These are phyloP conservation scores for Myxozyma vanderwaltii DNA, from an alignment of 805 yeast genomes.

Conservation along the genomic window DNA sequence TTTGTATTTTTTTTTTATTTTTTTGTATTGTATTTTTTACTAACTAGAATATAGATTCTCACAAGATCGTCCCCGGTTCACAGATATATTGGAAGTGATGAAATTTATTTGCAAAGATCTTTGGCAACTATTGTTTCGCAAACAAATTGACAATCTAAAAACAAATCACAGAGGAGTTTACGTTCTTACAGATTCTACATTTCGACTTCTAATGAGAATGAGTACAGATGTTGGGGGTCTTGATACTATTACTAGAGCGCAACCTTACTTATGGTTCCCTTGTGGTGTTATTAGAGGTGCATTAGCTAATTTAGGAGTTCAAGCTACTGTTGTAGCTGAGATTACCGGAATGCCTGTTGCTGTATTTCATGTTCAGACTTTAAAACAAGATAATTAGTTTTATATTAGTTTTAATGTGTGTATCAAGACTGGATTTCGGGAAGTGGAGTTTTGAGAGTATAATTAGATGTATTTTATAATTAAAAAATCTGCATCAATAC, in stretches of 20 bases:
- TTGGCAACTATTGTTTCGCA: constrained; percentile 77
- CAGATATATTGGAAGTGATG: constrained; percentile 77
- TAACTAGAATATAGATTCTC: constrained; percentile 36
- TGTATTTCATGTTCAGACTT: constrained; percentile 70
- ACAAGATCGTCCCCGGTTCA: constrained; percentile 50
- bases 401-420: too few species aligned
- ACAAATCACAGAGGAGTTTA: constrained; percentile 89
- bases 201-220: constrained; percentile 57
- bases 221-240: constrained; percentile 41
- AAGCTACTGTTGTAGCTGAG: constrained; percentile 66
- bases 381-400: constrained; percentile 18
- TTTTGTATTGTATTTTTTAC: constrained; percentile 26
- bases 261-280: constrained; percentile 66
- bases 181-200: constrained; percentile 71
- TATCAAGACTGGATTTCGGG: neutral
- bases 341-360: constrained; percentile 63
- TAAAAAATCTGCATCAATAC: too few species aligned
- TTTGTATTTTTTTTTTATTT: too few species aligned
- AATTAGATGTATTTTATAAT: too few species aligned
- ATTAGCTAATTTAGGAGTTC: constrained; percentile 66
- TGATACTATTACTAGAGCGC: constrained; percentile 42
- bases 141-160: constrained; percentile 87
- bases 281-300: constrained; percentile 77
- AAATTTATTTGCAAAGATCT: constrained; percentile 90
- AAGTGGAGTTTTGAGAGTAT: too few species aligned